Base-by-base conservation (phyloP, 1,284 basidiomycete species). In the Sutorius eximius region DNA sequence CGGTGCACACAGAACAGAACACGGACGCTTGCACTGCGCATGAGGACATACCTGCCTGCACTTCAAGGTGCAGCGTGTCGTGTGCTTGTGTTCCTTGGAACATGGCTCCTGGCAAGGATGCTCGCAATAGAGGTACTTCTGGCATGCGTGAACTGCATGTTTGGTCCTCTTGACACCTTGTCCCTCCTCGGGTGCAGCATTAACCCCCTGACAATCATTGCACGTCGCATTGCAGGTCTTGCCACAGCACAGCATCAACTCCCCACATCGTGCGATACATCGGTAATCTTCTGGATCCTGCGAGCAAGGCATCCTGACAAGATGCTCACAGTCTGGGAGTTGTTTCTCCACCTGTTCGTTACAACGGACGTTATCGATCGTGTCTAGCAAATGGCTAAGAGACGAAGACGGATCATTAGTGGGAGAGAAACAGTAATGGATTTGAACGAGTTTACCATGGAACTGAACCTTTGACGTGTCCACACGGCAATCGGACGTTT, bases 1-100 rank as follows among this genome's bases (percentile, higher is more conserved):
- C 0, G 85, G 85, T 0, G 81, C 75, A 63, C 89, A 91, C 1
- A 79, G 77, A 0, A 66, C 70, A 9, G 75, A 80, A 61, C 89
- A 91, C 22, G 65, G 57, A 20, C 69, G 61, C 6, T 61, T 69
- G 65, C 85, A 89, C 9, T 63, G 65, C 2, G 77, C 71, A 62
- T 88, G 86, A 12, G 62, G 41, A 63, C 87, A 89, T 11, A 66
- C 66, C 59, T 87, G 86, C 27, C 82, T 75, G 60, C 87, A 89
- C 5, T 62, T 55, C 18, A 70, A 52, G 22, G 61, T 70, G 67
- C 87, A 89, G 4, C 58, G 61, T 0, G 61, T 70, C 8, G 77
- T 77, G 56, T 83, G 83, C 41, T 77, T 63, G 55, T 87, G 83
- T 9, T 76, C 71, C n/a, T 70, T 59, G 0, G 79, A 78, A 59